Conservation (phyloP, 208 protist genomes). For the Crithidia brevicula region DNA sequence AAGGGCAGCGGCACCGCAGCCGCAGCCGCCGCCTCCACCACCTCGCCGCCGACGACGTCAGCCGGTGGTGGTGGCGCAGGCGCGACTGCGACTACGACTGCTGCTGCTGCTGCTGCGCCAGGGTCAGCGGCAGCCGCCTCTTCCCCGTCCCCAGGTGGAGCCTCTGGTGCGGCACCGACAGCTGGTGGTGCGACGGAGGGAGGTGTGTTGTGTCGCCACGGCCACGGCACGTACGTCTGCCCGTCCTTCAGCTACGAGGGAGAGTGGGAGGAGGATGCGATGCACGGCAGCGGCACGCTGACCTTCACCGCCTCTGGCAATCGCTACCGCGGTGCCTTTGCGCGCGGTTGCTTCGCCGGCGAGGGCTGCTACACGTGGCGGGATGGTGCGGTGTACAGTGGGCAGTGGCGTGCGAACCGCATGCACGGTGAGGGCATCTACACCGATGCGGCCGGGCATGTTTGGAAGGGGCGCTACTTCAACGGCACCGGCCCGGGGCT, state of each 20-base stretch:
- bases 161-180: conserved; percentile 3
- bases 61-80: no score
- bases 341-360: conserved; percentile 74
- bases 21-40: no score
- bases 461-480: conserved; percentile 84
- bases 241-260: conserved; percentile 78
- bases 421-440: conserved; percentile 92
- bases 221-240: conserved; percentile 73
- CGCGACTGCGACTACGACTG: neutral
- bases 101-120: neutral
- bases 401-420: conserved; percentile 75
- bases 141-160: neutral
- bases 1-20: conserved; percentile 13
- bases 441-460: conserved; percentile 68
- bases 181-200: neutral
- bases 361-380: conserved; percentile 74
- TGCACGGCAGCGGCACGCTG: conserved; percentile 76
- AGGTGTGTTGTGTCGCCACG: conserved; percentile 57
- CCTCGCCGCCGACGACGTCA: no score
- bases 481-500: conserved; percentile 81
- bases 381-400: conserved; percentile 69
- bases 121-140: neutral
- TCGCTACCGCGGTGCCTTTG: conserved; percentile 67
- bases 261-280: conserved; percentile 85
- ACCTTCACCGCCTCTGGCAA: conserved; percentile 57